Base-by-base conservation (phyloP, 805 yeast genomes). In the Candida gorgasii region DNA sequence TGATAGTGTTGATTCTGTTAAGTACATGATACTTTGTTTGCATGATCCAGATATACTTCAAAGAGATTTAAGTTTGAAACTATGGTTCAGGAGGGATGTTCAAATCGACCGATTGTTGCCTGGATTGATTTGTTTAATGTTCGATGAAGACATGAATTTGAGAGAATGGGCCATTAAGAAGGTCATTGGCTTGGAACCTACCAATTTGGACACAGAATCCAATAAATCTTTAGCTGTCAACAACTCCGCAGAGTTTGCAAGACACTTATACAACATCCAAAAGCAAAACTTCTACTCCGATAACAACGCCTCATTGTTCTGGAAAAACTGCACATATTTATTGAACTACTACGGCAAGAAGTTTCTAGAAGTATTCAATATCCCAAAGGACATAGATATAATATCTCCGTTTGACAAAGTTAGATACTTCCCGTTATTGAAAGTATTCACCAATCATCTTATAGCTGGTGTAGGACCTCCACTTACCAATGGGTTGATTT, bases 401-500 rank as follows among this genome's bases (percentile, higher is more conserved):
- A 58, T 62, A 62, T 58, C 72, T 41, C 52, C 54, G 14, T 44
- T 45, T 41, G 57, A 40, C 4, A 53, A 53, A 46, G 59, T 65
- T 55, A 62, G 53, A 48, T 73, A 46, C 51, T 68, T 36, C 57
- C 73, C 52, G 17, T 63, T 66, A 2, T 47, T 69, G 3, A 59
- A 61, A 5, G 72, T 79, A 2, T 59, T 80, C 30, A 65, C 71
- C 44, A 78, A 78, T 44, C 80, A 78, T 48, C 55, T 80, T 18
- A 68, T 79, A 71, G 73, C 84, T 0, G 63, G 59, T 22, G 58
- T 75, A n/a, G 65, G 69, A 27, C 54, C 54, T 5, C 78, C 84
- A 1, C 53, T 84, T 23, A 84, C 85, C 0, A 61, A 72, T 13
- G 58, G 84, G 3, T 61, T 88, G n/a, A 65, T 78, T 42, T 76